These are phyloP conservation scores for Talaromyces sp. DNA, from an alignment of 2,329 filamentous ascomycete genomes.

Conservation along the genomic window DNA sequence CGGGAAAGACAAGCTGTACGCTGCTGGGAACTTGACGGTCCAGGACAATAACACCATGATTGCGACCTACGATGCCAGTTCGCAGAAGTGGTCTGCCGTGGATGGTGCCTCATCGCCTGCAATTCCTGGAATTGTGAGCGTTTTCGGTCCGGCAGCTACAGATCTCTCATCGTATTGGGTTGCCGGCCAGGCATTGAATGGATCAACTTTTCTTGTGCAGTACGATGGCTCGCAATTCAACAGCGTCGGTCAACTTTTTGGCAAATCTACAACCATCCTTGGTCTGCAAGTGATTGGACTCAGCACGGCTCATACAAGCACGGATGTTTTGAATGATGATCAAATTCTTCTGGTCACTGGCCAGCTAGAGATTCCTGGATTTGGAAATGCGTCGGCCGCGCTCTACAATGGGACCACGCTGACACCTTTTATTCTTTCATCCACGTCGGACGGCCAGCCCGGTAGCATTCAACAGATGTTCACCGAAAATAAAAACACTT, in stretches of 20 bases:
- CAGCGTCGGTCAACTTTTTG: slow-evolving; percentile 59
- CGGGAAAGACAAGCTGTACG: slow-evolving; percentile 64
- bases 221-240: slow-evolving; percentile 71
- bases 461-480: slow-evolving; percentile 80
- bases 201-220: slow-evolving; percentile 72
- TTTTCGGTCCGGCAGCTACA: slow-evolving; percentile 67
- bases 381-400: slow-evolving; percentile 78
- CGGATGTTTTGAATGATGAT: slow-evolving; percentile 58
- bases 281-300: slow-evolving; percentile 77
- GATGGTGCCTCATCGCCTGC: slow-evolving; percentile 45
- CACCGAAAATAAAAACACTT: slow-evolving; percentile 73
- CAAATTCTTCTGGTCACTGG: slow-evolving; percentile 82
- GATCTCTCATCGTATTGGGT: slow-evolving; percentile 76
- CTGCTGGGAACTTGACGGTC: slow-evolving; percentile 69
- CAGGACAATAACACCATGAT: slow-evolving; percentile 62
- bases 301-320: slow-evolving; percentile 60
- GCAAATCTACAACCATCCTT: slow-evolving; percentile 61
- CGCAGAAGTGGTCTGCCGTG: slow-evolving; percentile 58
- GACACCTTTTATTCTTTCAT: slow-evolving; percentile 74
- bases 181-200: slow-evolving; percentile 64
- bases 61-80: slow-evolving; percentile 65
- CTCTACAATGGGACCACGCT: slow-evolving; percentile 79
- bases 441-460: slow-evolving; percentile 56
- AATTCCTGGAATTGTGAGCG: slow-evolving; percentile 75
- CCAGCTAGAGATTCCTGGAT: slow-evolving; percentile 65